Base-by-base conservation (phyloP, 2,329 filamentous ascomycete genomes). In the Fusarium secorum region DNA sequence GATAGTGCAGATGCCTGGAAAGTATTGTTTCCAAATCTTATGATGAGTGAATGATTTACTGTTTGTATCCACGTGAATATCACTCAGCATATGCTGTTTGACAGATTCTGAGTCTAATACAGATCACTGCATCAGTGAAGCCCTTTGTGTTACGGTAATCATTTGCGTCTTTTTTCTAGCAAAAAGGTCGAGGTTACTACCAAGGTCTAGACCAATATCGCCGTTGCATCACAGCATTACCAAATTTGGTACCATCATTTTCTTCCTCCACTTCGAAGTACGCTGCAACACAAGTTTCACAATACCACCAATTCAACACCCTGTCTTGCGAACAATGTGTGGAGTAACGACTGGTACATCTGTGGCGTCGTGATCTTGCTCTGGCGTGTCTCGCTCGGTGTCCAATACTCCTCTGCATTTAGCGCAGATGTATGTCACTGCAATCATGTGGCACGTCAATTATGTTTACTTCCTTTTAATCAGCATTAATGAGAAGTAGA, bases 101-200 rank as follows among this genome's bases (percentile, higher is more conserved):
- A 30, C 20, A 22, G 26, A 15, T 18, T 18, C 15, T 32, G 0
- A 22, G 6, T 32, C 17, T 11, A 20, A 9, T 0, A 11, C 11
- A 13, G 10, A 15, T 15, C 22, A 17, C 32, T 17, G 18, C 18
- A 26, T 51, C 48, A 36, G 7, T n/a, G 18, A 20, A 35, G 10
- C 8, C 11, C 2, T 18, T 26, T 11, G 22, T 26, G 10, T 3
- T n/a, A 17, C 18, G 0, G 17, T 1, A 15, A 13, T 35, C 7
- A n/a, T 11, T 11, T 26, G 32, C 13, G 13, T 7, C 18, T 26
- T 36, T 26, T 36, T 36, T 32, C 28, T 11, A 9, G 10, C 9
- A 8, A 17, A 3, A 3, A 3, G 10, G 0, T 11, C 1, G 4
- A 9, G 2, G 13, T 15, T 17, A 26, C 30, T 15, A 26, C 9